Evolutionary conservation across 106 monocot species (phyloP), one percentile per base, ranked within the genome.

Genomic region (Dioscorea zingiberensis): DNA sequence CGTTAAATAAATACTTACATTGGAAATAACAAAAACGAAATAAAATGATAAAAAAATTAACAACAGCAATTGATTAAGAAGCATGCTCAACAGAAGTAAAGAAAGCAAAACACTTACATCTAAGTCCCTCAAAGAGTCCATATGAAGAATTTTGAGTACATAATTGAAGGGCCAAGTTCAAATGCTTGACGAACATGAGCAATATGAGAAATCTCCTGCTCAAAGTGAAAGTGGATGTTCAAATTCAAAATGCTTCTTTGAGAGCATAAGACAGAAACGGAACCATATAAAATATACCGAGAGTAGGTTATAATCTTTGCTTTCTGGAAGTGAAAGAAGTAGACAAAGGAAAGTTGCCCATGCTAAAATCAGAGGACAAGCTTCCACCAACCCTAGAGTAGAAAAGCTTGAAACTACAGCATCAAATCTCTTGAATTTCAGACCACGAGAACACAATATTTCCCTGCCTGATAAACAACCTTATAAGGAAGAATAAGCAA

Each of bases 261-360:
- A 10, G 18, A 25, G 4, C 62, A 21, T 23, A 13, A n/a, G 54
- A 64, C 6, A 28, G 18, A n/a, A 32, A 47, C 71, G 26, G 53
- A 63, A 16, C 2, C 22, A 59, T 13, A 63, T 21, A 4, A 25
- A 4, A 49, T 22, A 29, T 79, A 87, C 88, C 77, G 53, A 58
- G 53, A 92, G 47, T 15, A 66, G 48, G 61, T n/a, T 46, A 27
- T 64, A 24, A 30, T 81, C 75, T 54, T 73, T 67, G 57, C 64
- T 66, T 13, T 76, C 88, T 16, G 85, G 88, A 66, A 98, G 85
- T 32, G 88, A 92, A 44, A 73, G 77, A 48, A 92, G 56, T 46
- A 98, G 66, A 62, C 83, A 80, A 64, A 92, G 66, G 48, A 86
- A 92, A 47, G 92, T 81, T 24, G 88, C 97, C 97, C 97, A 98